A percentile compares a stretch with the other conserved stretches of the same genome.
These are phyloP conservation scores for Periglandula ipomoeae DNA, from an alignment of 2,329 filamentous ascomycete genomes.

Conservation along the genomic window DNA sequence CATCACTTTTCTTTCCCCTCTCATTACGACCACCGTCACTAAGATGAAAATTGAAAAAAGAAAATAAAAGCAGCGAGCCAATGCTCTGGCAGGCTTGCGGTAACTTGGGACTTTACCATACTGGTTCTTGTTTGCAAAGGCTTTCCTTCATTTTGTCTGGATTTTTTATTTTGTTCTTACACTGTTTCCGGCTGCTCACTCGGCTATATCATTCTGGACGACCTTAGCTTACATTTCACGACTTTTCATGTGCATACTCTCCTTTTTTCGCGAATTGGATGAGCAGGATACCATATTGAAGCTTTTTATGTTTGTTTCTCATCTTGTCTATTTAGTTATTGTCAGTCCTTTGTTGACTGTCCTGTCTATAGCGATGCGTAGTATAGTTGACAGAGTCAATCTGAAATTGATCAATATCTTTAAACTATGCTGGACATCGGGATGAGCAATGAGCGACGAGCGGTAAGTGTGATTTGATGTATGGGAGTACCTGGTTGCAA, in stretches of 20 bases:
- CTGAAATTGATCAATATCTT: neutral
- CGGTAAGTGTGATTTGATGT: too few species aligned
- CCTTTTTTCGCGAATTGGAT: slow-evolving; percentile 10
- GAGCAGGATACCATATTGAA: slow-evolving; percentile 16
- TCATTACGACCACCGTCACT: neutral
- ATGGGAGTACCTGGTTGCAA: too few species aligned
- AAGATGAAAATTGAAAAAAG: too few species aligned
- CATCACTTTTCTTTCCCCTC: neutral
- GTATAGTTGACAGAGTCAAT: neutral
- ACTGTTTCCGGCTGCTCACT: neutral
- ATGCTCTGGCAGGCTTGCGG: neutral
- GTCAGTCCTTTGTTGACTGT: neutral
- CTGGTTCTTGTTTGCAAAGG: neutral
- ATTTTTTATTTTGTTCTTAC: neutral
- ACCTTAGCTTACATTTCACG: slow-evolving; percentile 5
- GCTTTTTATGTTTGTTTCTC: neutral
- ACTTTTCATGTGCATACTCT: slow-evolving; percentile 7
- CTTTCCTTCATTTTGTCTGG: neutral
- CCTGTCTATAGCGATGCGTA: neutral
- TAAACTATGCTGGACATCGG: too few species aligned
- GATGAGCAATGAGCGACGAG: neutral
- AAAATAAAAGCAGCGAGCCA: too few species aligned
- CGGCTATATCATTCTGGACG: neutral
- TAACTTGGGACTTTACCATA: neutral
- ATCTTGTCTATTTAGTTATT: too few species aligned